phyloP scores from a whole-genome alignment of 768 basidiomycete genomes.

The Phlegmacium glaucopus region DNA sequence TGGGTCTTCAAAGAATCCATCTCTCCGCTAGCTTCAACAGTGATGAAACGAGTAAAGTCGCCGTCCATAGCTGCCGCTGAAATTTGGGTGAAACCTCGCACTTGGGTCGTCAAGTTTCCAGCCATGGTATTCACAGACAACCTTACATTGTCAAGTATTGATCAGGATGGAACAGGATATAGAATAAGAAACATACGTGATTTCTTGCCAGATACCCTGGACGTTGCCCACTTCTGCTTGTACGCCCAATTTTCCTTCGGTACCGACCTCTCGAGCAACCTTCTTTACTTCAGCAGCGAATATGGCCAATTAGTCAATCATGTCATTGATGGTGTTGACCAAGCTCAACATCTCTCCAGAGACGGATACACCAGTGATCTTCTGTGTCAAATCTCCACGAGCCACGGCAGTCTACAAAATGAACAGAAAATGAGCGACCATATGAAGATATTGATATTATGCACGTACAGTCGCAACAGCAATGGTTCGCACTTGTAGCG shows the following conservation, averaged over 20 bases:
- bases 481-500: constrained; percentile 90
- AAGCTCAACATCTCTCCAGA: constrained; percentile 95
- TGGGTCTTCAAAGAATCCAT: constrained; percentile 99
- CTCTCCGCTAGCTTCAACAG: constrained; percentile 96
- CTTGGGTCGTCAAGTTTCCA: constrained; percentile 94
- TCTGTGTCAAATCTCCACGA: constrained; percentile 88
- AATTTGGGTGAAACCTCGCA: constrained; percentile 98
- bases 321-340: constrained; percentile 96
- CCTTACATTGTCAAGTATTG: no score
- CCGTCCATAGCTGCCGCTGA: constrained; percentile 98
- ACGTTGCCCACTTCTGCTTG: constrained; percentile 97
- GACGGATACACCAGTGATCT: constrained; percentile 89
- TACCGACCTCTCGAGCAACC: constrained; percentile 96
- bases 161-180: no score
- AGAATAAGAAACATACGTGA: constrained; percentile 66
- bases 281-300: constrained; percentile 76
- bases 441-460: not conserved
- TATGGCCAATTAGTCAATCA: constrained; percentile 58
- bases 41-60: constrained; percentile 98
- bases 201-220: constrained; percentile 98
- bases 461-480: constrained; percentile 81
- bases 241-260: constrained; percentile 97
- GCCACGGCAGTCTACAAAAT: constrained; percentile 73
- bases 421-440: no score
- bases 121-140: constrained; percentile 99